Percentiles rank a stretch among this genome's conserved stretches.
Evolutionary conservation across 2,329 filamentous ascomycete genomes (phyloP).

Genomic region (Monilinia fructigena): DNA sequence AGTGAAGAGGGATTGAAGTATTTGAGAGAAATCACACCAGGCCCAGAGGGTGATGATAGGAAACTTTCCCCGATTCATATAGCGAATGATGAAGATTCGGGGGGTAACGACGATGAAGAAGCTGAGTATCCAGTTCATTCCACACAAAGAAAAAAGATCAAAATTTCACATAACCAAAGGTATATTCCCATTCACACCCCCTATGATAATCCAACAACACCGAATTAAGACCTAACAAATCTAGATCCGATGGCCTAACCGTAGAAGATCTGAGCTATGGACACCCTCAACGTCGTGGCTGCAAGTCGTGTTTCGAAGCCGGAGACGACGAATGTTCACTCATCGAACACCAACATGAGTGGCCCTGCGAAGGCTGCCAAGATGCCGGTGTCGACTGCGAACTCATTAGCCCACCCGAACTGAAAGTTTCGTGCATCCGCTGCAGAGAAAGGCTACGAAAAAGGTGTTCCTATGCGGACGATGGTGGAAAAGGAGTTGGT

Average conservation of each 20-base stretch:
- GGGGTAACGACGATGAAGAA: neutral
- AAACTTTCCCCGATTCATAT: slow-evolving; percentile 3
- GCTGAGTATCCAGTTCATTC: slow-evolving; percentile 5
- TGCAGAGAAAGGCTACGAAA: slow-evolving; percentile 29
- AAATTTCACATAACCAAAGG: slow-evolving; percentile 20
- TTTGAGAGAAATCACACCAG: neutral
- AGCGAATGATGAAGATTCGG: slow-evolving; percentile 13
- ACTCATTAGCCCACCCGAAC: slow-evolving; percentile 30
- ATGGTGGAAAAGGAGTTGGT: slow-evolving; percentile 29
- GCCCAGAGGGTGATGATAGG: slow-evolving; percentile 5
- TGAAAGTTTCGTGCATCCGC: slow-evolving; percentile 31
- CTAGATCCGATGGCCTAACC: slow-evolving; percentile 32
- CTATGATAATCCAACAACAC: too few relatives aligned
- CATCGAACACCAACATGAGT: slow-evolving; percentile 28
- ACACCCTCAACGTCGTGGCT: slow-evolving; percentile 34
- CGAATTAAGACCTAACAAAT: slow-evolving; percentile 14
- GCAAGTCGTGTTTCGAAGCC: slow-evolving; percentile 34
- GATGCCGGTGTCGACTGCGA: slow-evolving; percentile 29
- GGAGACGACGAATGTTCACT: slow-evolving; percentile 35
- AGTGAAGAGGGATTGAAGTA: slow-evolving; percentile 6
- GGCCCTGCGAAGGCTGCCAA: slow-evolving; percentile 35
- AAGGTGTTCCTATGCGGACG: slow-evolving; percentile 29
- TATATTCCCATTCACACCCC: neutral
- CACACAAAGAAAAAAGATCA: slow-evolving; percentile 9
- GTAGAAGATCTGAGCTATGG: slow-evolving; percentile 28